Evolutionary conservation across 805 yeast species (phyloP).

Genomic region (Metschnikowia cubensis): DNA sequence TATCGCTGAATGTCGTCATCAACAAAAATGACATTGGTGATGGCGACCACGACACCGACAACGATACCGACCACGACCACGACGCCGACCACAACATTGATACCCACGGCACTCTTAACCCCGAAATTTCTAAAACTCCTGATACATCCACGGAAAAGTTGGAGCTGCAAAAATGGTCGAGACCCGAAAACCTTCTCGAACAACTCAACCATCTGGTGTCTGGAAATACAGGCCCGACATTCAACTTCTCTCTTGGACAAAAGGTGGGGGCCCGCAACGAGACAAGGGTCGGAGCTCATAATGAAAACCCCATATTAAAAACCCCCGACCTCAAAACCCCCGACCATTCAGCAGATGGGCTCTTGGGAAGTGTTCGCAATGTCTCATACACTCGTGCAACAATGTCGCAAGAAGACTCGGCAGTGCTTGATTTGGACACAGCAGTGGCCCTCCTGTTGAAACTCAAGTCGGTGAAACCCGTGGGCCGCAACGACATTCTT

Average conservation of each 20-base stretch:
- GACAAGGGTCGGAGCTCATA: too few species aligned
- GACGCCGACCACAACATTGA: not conserved
- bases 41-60: not conserved
- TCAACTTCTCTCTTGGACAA: not conserved
- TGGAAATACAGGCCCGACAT: not conserved
- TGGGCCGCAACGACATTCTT: constrained; percentile 42
- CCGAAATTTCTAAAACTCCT: too few species aligned
- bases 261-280: not conserved
- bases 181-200: constrained; percentile 8
- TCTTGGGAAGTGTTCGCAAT: not conserved
- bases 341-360: not conserved
- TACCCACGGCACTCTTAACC: not conserved
- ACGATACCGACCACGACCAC: not conserved
- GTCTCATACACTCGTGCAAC: not conserved
- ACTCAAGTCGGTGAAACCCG: constrained; percentile 45
- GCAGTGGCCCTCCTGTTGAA: constrained; percentile 41
- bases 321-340: not conserved
- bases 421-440: constrained; percentile 22
- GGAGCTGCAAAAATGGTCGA: not conserved
- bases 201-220: constrained; percentile 9
- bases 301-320: not conserved
- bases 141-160: not conserved
- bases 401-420: not conserved
- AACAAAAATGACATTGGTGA: not conserved
- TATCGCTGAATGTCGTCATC: not conserved